These are phyloP conservation scores for Penicillium olsonii DNA, from an alignment of 2,329 filamentous ascomycete genomes.

Conservation along the genomic window DNA sequence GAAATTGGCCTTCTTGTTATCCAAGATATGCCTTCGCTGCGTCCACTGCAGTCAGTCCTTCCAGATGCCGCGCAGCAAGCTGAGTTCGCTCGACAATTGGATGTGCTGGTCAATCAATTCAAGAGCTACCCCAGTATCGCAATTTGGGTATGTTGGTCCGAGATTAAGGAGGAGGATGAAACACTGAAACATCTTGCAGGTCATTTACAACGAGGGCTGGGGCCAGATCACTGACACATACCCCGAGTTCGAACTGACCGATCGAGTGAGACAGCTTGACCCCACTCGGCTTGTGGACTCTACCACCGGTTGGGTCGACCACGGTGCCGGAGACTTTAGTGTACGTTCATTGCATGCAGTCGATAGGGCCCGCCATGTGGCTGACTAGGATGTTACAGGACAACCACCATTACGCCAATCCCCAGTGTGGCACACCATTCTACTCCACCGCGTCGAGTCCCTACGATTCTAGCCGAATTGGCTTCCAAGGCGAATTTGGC, in stretches of 20 bases:
- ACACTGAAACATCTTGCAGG: slow-evolving; percentile 33
- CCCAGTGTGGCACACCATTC: slow-evolving; percentile 70
- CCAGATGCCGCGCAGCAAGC: slow-evolving; percentile 55
- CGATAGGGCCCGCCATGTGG: not conserved
- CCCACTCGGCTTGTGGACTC: slow-evolving; percentile 65
- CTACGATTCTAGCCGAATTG: slow-evolving; percentile 62
- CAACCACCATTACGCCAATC: slow-evolving; percentile 71
- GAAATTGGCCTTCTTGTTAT: slow-evolving; percentile 66
- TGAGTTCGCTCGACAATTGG: slow-evolving; percentile 67
- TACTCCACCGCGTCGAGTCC: slow-evolving; percentile 60
- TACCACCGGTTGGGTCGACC: slow-evolving; percentile 67
- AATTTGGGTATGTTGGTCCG: slow-evolving; percentile 55
- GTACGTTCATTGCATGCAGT: slow-evolving; percentile 20
- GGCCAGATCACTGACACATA: slow-evolving; percentile 56
- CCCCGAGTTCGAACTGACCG: slow-evolving; percentile 60
- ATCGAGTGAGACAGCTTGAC: slow-evolving; percentile 59
- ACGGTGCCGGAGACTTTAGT: slow-evolving; percentile 66
- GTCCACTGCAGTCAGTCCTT: slow-evolving; percentile 40
- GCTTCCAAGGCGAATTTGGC: slow-evolving; percentile 71
- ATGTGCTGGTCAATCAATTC: slow-evolving; percentile 62
- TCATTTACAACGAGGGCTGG: slow-evolving; percentile 75
- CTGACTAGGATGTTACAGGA: slow-evolving; percentile 44
- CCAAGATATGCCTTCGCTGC: slow-evolving; percentile 70
- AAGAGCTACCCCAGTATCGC: slow-evolving; percentile 66
- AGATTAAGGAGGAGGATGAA: not conserved